Percentiles rank a stretch among this genome's conserved stretches.
phyloP scores from a whole-genome alignment of 371 early-diverging fungal species.

The Haplosporangium sp. region DNA sequence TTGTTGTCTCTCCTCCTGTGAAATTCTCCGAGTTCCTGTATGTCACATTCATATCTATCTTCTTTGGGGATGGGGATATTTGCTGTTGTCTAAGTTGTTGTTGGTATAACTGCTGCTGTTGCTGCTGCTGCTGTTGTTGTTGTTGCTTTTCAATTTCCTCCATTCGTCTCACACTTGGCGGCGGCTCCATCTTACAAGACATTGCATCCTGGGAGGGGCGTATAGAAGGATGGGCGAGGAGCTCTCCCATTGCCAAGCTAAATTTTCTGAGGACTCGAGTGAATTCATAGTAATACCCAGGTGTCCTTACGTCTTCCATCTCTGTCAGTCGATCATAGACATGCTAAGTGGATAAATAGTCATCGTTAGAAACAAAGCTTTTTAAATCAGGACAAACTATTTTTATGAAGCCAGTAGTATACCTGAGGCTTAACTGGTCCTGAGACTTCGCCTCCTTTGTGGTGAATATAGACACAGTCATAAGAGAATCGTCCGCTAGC shows the following conservation, averaged over 20 bases:
- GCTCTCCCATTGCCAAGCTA: slow-evolving; percentile 44
- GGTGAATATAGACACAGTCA: slow-evolving; percentile 60
- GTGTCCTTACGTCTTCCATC: slow-evolving; percentile 25
- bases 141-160: slow-evolving; percentile 7
- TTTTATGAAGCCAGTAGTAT: not conserved
- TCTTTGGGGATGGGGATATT: slow-evolving; percentile 9
- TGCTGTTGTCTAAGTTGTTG: slow-evolving; percentile 15
- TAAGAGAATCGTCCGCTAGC: slow-evolving; percentile 25
- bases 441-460: slow-evolving; percentile 33
- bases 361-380: not conserved
- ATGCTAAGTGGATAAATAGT: slow-evolving; percentile 30
- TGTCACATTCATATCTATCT: slow-evolving; percentile 9
- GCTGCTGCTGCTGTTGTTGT: slow-evolving; percentile 7
- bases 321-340: slow-evolving; percentile 56
- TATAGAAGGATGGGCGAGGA: slow-evolving; percentile 48
- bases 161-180: slow-evolving; percentile 24
- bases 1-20: not conserved
- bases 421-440: slow-evolving; percentile 54
- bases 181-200: slow-evolving; percentile 7
- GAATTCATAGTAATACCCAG: slow-evolving; percentile 57
- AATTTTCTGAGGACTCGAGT: slow-evolving; percentile 44
- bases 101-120: slow-evolving; percentile 9
- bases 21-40: slow-evolving; percentile 16
- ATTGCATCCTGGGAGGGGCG: slow-evolving; percentile 32
- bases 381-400: no score